Conservation (phyloP, 352 stramenopile species). For the Phytopythium helicoides region DNA sequence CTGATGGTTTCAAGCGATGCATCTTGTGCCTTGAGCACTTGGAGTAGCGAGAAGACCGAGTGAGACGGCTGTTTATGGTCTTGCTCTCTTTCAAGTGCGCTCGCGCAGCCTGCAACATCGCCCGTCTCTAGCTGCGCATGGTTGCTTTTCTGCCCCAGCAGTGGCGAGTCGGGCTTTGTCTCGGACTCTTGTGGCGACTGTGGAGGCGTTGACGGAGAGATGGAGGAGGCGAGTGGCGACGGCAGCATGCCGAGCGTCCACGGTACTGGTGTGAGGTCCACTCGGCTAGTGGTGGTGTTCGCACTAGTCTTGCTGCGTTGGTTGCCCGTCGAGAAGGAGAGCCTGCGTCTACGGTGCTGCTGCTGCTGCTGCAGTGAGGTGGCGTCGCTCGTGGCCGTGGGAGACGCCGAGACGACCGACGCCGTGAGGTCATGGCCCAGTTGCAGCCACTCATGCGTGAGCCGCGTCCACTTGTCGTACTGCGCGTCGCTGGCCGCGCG, state of each 20-base stretch:
- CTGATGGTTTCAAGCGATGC: conserved; percentile 4
- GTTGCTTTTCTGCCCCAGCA: neutral
- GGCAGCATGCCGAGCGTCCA: conserved; percentile 1
- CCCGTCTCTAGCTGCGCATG: too few relatives aligned
- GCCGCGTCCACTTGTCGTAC: conserved; percentile 6
- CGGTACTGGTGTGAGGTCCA: neutral
- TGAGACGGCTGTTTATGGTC: neutral
- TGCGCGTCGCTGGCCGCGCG: conserved; percentile 7
- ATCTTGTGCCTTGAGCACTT: conserved; percentile 1
- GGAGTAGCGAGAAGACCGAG: conserved; percentile 3
- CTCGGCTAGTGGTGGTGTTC: neutral
- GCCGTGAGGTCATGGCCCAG: conserved; percentile 5
- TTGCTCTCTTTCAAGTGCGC: neutral
- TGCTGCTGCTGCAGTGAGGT: too few relatives aligned
- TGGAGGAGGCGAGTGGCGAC: neutral
- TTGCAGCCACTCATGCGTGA: conserved; percentile 2
- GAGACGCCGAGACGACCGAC: neutral
- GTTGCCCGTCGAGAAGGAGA: too few relatives aligned
- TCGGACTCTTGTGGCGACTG: too few relatives aligned
- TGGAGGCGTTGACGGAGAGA: neutral
- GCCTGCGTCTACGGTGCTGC: neutral
- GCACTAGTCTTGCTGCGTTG: too few relatives aligned
- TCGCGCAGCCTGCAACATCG: too few relatives aligned
- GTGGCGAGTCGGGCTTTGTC: conserved; percentile 1
- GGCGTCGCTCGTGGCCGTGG: conserved; percentile 4